These are phyloP conservation scores for Puccinia triticina DNA, from an alignment of 1,284 basidiomycete genomes.

Conservation along the genomic window DNA sequence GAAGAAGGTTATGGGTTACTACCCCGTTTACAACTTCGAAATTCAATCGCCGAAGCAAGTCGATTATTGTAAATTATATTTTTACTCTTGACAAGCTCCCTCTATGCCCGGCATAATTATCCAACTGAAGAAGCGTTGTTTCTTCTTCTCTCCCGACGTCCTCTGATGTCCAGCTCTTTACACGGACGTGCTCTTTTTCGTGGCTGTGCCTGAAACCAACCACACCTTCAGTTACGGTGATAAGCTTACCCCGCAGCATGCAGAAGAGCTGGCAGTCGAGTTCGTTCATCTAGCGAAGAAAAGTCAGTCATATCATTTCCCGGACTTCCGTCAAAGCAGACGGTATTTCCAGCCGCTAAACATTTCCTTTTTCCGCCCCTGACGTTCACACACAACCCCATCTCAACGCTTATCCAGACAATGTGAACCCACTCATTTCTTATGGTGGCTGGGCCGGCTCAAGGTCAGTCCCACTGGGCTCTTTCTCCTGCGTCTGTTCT, in stretches of 20 bases:
- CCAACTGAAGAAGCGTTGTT: not conserved
- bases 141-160: too few species aligned
- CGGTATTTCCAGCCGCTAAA: not conserved
- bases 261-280: slow-evolving; percentile 14
- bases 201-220: slow-evolving; percentile 38
- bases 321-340: not conserved
- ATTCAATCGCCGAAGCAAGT: slow-evolving; percentile 40
- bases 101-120: too few species aligned
- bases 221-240: slow-evolving; percentile 19
- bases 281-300: slow-evolving; percentile 31
- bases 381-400: not conserved
- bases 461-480: not conserved
- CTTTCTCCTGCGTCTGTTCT: not conserved
- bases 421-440: slow-evolving; percentile 27
- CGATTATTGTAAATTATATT: slow-evolving; percentile 34
- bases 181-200: slow-evolving; percentile 40
- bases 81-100: not conserved
- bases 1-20: slow-evolving; percentile 42
- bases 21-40: slow-evolving; percentile 33
- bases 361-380: not conserved
- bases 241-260: not conserved
- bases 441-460: slow-evolving; percentile 46
- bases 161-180: slow-evolving; percentile 24
- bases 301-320: not conserved
- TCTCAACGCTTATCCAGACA: not conserved